Base-by-base conservation (phyloP, 306 rosid species). In the Lathyrus tuberosus region DNA sequence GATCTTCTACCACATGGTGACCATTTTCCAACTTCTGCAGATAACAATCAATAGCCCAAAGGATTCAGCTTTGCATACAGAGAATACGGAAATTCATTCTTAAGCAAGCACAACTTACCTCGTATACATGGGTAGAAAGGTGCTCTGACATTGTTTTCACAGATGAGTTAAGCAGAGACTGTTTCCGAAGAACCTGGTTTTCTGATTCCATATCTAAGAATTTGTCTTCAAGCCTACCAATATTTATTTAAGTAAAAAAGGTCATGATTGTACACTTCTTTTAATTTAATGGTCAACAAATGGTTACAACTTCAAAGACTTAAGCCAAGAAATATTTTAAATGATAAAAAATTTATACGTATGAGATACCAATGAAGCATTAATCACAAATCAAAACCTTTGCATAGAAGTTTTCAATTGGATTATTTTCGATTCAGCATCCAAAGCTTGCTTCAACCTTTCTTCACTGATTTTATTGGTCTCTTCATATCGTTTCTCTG, bases 391-490 rank as follows among this genome's bases (percentile, higher is more conserved):
- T 43, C n/a, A 68, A 82, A 66, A 91, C 99, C 96, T 95, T 78
- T 95, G 97, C 96, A 95, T 95, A 20, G 89, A 72, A 44, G 97
- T 91, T 92, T 91, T 95, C 76, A 95, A 77, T 82, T 87, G 86
- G 79, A 91, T 84, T 65, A 95, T 95, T 84, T 91, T 89, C 20
- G 96, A 75, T 80, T 95, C 99, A 57, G 99, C 97, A 42, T 95
- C 99, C 79, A 85, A 76, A 40, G 99, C 92, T 84, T 91, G 96
- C 85, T 91, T 91, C 87, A 86, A 83, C 86, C 97, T 85, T 79
- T 95, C 99, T 83, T 91, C 96, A 67, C 99, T 89, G 70, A 84
- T 74, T 79, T 84, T 89, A 85, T 67, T 95, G 28, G 99, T 89
- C 83, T 87, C 93, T 81, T 82, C 97, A 56, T 82, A 95, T 74